Base-by-base conservation (phyloP, 2,329 filamentous ascomycete genomes). In the Xenosphaeropsis pyriputrescens region DNA sequence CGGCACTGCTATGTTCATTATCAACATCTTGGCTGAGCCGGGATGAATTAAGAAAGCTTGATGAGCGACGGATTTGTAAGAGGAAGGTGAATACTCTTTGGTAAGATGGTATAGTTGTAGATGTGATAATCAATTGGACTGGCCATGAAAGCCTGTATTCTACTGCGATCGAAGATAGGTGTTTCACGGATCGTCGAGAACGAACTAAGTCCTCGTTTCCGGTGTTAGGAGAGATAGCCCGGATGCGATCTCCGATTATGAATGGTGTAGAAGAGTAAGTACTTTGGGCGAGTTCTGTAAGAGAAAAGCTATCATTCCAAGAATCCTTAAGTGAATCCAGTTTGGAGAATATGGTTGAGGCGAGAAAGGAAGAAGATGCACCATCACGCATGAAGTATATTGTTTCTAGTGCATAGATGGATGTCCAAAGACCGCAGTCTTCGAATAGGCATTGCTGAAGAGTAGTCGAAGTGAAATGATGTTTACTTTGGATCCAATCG, bases 331-430 rank as follows among this genome's bases (percentile, higher is more conserved):
- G 49, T 2, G 60, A 64, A 46, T 91, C 82, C 33, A 95, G 69
- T 35, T 80, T 76, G 39, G 78, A 72, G 51, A 94, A 94, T 1
- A 95, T 56, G 11, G 70, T 70, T 18, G 68, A 66, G 11, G 79
- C 72, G 47, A 94, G 79, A 0, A 62, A 57, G 34, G 79, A 70
- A 1, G 79, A 72, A 1, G 75, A 61, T 1, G 75, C 70, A 2
- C 85, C 83, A 48, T 95, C 77, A 13, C 72, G 72, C 57, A 82
- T 80, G 16, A 94, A 67, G 53, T 86, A 95, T 13, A 95, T 60
- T 30, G 70, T 61, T 26, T 83, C 73, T 19, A 96, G 61, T 0
- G 75, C 71, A 39, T 77, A 63, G 0, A 95, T 60, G 0, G 75
- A 70, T 3, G 63, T 59, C 55, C 69, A 70, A 0, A 96, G 61